Percentiles rank a stretch among this genome's conserved stretches.
Conservation (phyloP, 139 green algal genomes). For the Chlorella sp. region DNA sequence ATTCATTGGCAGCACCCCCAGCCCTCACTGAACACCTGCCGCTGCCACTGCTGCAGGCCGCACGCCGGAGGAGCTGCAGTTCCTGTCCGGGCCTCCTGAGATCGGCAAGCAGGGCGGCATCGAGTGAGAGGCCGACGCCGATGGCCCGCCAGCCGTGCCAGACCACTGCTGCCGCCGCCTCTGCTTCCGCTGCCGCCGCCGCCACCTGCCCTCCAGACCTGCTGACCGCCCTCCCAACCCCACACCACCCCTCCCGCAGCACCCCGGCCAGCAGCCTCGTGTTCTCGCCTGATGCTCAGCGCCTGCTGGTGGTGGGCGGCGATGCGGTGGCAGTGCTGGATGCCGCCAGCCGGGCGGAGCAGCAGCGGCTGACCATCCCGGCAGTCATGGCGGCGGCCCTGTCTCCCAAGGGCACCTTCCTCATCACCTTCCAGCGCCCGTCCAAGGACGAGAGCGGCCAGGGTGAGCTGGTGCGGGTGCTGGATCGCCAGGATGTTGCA, state of each 20-base stretch:
- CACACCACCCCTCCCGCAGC: not conserved
- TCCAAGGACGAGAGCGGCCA: constrained; percentile 53
- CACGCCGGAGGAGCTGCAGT: constrained; percentile 40
- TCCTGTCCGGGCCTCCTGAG: constrained; percentile 11
- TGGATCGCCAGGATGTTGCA: not conserved
- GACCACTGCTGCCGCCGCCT: no score
- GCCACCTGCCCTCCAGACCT: not conserved
- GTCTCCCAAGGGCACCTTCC: constrained; percentile 50
- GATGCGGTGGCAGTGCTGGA: constrained; percentile 42
- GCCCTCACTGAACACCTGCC: no score
- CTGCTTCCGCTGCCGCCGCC: not conserved
- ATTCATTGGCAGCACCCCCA: no score
- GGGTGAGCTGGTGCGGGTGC: not conserved
- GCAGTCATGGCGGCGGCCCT: constrained; percentile 52
- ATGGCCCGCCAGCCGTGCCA: no score
- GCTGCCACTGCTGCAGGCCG: constrained; percentile 28
- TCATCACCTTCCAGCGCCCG: constrained; percentile 71
- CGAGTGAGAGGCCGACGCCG: not conserved
- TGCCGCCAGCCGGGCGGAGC: not conserved
- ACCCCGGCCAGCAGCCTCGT: constrained; percentile 17
- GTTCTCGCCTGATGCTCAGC: constrained; percentile 43
- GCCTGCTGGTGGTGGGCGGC: constrained; percentile 31
- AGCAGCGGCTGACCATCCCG: constrained; percentile 32
- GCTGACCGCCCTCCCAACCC: no score
- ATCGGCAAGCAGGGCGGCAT: not conserved